Evolutionary conservation across 345 rosid species (phyloP).

Genomic region (Psidium guajava): DNA sequence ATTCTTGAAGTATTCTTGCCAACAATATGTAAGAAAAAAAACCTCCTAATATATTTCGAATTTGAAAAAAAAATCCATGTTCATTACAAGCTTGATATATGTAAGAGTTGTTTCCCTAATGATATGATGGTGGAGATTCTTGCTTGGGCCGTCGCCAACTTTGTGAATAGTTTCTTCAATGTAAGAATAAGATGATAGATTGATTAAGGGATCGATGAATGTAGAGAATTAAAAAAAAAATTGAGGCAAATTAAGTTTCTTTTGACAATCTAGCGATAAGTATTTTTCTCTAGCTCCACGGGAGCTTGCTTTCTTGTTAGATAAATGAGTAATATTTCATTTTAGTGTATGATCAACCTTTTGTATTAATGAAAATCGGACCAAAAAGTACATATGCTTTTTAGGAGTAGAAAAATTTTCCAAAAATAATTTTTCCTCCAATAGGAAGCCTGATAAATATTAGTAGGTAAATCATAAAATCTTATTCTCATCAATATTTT

Average conservation of each 20-base stretch:
- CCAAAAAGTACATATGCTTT: neutral
- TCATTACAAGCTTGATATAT: no score
- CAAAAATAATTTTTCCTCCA: neutral
- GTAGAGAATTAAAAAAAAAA: no score
- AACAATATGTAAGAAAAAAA: no score
- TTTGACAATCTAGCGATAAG: neutral
- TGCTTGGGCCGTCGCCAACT: no score
- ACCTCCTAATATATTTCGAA: no score
- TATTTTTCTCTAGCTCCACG: neutral
- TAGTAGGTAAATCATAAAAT: neutral
- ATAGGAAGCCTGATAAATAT: neutral
- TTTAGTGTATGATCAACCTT: neutral
- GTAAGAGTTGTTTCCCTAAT: no score
- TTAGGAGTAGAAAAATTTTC: neutral
- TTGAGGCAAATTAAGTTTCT: neutral
- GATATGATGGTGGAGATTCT: no score
- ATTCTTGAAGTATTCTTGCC: no score
- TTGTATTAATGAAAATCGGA: neutral
- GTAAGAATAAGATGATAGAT: neutral
- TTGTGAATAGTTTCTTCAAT: no score
- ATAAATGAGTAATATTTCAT: neutral
- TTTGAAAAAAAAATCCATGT: no score
- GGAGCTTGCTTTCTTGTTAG: neutral
- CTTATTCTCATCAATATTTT: neutral
- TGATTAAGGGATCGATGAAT: neutral